phyloP scores from a whole-genome alignment of 164 flowering plant genomes.

The Sextonia rubra region DNA sequence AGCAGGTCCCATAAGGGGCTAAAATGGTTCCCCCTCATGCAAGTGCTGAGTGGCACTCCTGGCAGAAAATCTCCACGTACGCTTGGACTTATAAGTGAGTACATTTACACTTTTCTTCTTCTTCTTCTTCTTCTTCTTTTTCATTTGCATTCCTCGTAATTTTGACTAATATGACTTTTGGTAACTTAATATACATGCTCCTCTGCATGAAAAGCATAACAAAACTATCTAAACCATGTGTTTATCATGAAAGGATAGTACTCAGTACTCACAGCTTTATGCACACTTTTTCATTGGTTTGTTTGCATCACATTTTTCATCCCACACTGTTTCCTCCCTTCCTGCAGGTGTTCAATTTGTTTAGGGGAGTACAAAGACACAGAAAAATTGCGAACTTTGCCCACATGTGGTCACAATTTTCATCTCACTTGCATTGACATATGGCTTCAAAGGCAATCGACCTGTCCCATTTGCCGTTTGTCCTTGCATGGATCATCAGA shows the following conservation, averaged over 20 bases:
- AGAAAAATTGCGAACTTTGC: conserved; percentile 65
- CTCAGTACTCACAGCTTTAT: background rate
- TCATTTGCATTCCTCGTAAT: too few relatives aligned
- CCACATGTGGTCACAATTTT: conserved; percentile 67
- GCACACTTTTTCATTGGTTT: background rate
- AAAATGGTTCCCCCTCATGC: too few relatives aligned
- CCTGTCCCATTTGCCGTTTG: conserved; percentile 77
- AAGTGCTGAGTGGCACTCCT: too few relatives aligned
- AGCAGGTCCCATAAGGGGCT: too few relatives aligned
- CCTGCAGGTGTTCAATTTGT: conserved; percentile 64
- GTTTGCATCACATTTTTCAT: background rate
- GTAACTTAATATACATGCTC: background rate
- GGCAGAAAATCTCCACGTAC: too few relatives aligned
- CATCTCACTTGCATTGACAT: conserved; percentile 68
- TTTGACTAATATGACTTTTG: background rate
- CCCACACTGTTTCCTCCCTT: background rate
- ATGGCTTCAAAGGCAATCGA: conserved; percentile 72
- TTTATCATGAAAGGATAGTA: background rate
- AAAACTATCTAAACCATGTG: background rate
- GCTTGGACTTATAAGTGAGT: too few relatives aligned
- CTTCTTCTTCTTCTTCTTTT: too few relatives aligned
- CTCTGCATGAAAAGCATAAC: background rate
- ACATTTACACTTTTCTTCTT: too few relatives aligned
- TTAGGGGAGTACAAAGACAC: conserved; percentile 73
- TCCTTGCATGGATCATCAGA: conserved; percentile 40